phyloP scores from a whole-genome alignment of 1,139 yeast species.

The Protomyces macrosporus region DNA sequence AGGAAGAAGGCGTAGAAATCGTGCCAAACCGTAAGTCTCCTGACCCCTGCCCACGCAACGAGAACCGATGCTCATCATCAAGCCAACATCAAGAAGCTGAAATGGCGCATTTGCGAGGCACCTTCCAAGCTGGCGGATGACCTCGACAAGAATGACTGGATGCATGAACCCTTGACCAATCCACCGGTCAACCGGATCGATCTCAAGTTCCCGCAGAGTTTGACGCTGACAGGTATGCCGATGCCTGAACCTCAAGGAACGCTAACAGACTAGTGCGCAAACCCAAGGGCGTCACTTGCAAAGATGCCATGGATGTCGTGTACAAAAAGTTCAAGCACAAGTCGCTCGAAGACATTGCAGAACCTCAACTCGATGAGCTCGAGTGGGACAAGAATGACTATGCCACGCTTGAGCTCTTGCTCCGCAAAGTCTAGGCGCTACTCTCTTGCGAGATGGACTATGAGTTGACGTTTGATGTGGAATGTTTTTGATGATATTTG shows the following conservation, averaged over 20 bases:
- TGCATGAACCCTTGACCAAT: conserved; percentile 1
- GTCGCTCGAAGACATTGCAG: conserved; percentile 23
- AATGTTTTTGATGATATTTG: too few relatives aligned
- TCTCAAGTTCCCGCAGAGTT: conserved; percentile 22
- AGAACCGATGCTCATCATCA: not conserved
- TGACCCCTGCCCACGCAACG: too few relatives aligned
- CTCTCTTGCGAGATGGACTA: too few relatives aligned
- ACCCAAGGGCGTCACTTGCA: conserved; percentile 24
- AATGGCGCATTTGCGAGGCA: conserved; percentile 11
- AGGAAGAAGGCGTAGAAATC: conserved; percentile 17
- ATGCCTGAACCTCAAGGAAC: not conserved
- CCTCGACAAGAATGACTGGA: not conserved
- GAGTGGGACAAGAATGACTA: conserved; percentile 25
- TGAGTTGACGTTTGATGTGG: too few relatives aligned
- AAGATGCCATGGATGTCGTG: conserved; percentile 25
- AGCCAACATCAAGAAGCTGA: conserved; percentile 24
- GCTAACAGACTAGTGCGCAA: conserved; percentile 2
- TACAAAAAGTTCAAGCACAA: conserved; percentile 26
- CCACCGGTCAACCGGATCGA: conserved; percentile 21
- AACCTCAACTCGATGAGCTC: conserved; percentile 16
- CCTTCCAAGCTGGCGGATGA: conserved; percentile 15
- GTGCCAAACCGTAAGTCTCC: conserved; percentile 3
- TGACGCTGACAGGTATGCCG: conserved; percentile 10
- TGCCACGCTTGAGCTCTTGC: conserved; percentile 12
- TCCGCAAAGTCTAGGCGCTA: not conserved